Evolutionary conservation across 2,329 filamentous ascomycete genomes (phyloP).

Genomic region (Alternaria solani): DNA sequence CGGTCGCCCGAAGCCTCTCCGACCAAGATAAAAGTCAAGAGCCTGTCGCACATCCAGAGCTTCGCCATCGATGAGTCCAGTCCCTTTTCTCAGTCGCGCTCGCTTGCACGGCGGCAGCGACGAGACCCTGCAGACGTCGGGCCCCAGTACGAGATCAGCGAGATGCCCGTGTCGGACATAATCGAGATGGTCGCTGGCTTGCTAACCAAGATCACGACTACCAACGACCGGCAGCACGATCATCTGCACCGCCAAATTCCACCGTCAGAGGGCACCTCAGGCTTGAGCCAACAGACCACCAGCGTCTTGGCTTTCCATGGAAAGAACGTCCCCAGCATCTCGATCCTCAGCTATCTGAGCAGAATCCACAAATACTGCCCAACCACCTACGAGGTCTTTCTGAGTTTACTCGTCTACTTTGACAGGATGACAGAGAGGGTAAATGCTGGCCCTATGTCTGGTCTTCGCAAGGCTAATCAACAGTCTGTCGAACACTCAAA

Average conservation of each 20-base stretch:
- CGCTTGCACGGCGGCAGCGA: conserved; percentile 51
- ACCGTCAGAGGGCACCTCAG: conserved; percentile 65
- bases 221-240: conserved; percentile 94
- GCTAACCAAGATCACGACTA: conserved; percentile 95
- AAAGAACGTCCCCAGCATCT: conserved; percentile 97
- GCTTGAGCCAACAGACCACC: conserved; percentile 69
- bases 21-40: conserved; percentile 77
- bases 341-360: conserved; percentile 92
- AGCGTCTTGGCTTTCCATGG: conserved; percentile 94
- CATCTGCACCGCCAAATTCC: conserved; percentile 80
- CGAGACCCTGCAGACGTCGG: conserved; percentile 60
- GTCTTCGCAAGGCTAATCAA: conserved; percentile 63
- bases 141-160: conserved; percentile 89
- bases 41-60: conserved; percentile 88
- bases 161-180: conserved; percentile 95
- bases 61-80: conserved; percentile 81
- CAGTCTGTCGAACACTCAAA: conserved; percentile 52
- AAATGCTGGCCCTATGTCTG: conserved; percentile 79
- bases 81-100: conserved; percentile 60
- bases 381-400: conserved; percentile 96
- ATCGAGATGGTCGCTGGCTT: conserved; percentile 99
- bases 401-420: conserved; percentile 95
- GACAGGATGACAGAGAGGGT: conserved; percentile 98
- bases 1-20: conserved; percentile 43
- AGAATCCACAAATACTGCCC: conserved; percentile 99